Conservation (phyloP, 2,329 filamentous ascomycete genomes). For the Zymoseptoria tritici region DNA sequence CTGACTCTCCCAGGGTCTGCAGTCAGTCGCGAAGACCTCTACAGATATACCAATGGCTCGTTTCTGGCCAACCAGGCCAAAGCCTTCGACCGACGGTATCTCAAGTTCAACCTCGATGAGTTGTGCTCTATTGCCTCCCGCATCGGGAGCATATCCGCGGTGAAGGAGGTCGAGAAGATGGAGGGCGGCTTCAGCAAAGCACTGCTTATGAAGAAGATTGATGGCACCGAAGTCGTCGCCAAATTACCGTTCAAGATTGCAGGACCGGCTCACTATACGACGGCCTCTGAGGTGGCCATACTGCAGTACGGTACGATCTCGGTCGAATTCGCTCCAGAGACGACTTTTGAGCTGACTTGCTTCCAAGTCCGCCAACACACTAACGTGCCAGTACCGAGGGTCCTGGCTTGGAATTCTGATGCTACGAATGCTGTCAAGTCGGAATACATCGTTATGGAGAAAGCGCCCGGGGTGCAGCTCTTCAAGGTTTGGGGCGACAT, state of each 20-base stretch:
- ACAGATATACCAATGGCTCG: slow-evolving; percentile 23
- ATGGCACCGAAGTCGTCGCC: slow-evolving; percentile 28
- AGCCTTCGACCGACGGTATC: slow-evolving; percentile 21
- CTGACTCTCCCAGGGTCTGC: neutral
- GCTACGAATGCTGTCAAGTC: slow-evolving; percentile 7
- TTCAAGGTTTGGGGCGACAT: slow-evolving; percentile 17
- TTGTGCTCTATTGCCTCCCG: slow-evolving; percentile 25
- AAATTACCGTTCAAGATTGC: slow-evolving; percentile 29
- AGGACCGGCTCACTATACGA: slow-evolving; percentile 24
- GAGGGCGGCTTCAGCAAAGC: slow-evolving; percentile 31
- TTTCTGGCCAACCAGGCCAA: slow-evolving; percentile 26
- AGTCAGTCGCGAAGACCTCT: slow-evolving; percentile 2
- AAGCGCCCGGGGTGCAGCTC: slow-evolving; percentile 26
- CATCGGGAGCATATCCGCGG: slow-evolving; percentile 16
- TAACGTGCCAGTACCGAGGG: slow-evolving; percentile 14
- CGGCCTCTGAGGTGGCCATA: slow-evolving; percentile 27
- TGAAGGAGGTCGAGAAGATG: slow-evolving; percentile 28
- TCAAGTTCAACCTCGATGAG: slow-evolving; percentile 25
- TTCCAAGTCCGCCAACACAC: neutral
- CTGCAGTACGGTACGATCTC: slow-evolving; percentile 19
- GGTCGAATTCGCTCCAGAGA: too few relatives aligned
- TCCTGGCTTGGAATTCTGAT: slow-evolving; percentile 15
- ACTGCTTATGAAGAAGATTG: slow-evolving; percentile 23
- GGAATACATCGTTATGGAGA: slow-evolving; percentile 25
- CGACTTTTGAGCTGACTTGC: neutral